Percentiles rank a stretch among this genome's conserved stretches.
Conservation (phyloP, 176 grass and related monocot genomes). For the Canna indica region DNA sequence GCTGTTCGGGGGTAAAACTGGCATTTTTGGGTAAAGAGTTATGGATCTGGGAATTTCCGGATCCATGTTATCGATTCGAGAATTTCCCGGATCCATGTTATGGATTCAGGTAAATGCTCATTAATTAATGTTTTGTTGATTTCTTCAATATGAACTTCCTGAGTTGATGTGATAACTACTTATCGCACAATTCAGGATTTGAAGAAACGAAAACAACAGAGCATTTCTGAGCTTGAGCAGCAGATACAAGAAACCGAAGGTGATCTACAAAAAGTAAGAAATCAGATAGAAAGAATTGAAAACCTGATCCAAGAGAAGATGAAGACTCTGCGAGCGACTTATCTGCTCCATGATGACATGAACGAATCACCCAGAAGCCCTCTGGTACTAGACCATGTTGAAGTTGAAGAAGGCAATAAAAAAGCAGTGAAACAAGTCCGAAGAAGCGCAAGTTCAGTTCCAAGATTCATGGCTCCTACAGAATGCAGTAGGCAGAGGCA, state of each 20-base stretch:
- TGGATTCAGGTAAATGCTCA: no score
- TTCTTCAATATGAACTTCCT: no score
- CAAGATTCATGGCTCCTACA: slow-evolving; percentile 73
- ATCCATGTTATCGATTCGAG: no score
- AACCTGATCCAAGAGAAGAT: slow-evolving; percentile 41
- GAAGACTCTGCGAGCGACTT: slow-evolving; percentile 18
- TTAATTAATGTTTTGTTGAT: no score
- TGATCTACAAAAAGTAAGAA: slow-evolving; percentile 43
- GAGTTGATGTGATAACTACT: slow-evolving; percentile 8
- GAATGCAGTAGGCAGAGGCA: slow-evolving; percentile 62
- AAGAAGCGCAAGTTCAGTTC: slow-evolving; percentile 30
- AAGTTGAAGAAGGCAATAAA: slow-evolving; percentile 31
- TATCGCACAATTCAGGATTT: slow-evolving; percentile 34
- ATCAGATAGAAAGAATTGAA: slow-evolving; percentile 46
- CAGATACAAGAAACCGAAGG: slow-evolving; percentile 41
- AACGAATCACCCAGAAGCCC: slow-evolving; percentile 80
- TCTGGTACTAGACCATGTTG: slow-evolving; percentile 39
- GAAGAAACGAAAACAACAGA: slow-evolving; percentile 49
- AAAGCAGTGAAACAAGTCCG: slow-evolving; percentile 23
- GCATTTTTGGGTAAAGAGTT: no score
- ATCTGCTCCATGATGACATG: slow-evolving; percentile 19
- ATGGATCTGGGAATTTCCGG: no score
- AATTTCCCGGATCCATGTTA: no score
- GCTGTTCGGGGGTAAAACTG: no score
- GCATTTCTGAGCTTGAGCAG: slow-evolving; percentile 44